phyloP scores from a whole-genome alignment of 306 rosid species.

The Quercus gilva region DNA sequence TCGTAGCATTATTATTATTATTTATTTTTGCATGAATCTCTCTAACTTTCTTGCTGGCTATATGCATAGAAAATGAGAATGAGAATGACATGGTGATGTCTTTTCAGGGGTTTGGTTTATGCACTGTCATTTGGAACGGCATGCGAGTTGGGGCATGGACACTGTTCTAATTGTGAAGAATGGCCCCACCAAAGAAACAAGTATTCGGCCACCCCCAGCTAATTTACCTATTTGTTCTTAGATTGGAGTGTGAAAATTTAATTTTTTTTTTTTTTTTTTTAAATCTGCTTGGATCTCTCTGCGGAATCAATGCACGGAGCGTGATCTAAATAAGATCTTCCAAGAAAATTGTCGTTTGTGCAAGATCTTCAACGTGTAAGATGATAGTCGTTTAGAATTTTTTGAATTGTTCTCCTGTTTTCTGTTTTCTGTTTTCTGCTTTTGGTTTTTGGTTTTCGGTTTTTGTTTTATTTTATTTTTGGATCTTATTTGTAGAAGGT shows the following conservation, averaged over 20 bases:
- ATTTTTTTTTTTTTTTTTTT: too few species aligned
- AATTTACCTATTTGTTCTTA: conserved; percentile 34
- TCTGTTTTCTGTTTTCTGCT: neutral
- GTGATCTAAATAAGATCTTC: neutral
- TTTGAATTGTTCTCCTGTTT: neutral
- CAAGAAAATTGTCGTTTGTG: neutral
- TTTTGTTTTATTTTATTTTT: neutral
- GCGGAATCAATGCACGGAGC: neutral
- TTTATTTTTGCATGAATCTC: neutral
- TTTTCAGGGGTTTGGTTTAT: conserved; percentile 44
- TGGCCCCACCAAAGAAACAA: conserved; percentile 26
- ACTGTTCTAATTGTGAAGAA: conserved; percentile 31
- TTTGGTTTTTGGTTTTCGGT: neutral
- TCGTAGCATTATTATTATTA: neutral
- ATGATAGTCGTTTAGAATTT: neutral
- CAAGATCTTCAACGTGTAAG: neutral
- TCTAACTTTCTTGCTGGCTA: neutral
- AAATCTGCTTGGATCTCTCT: neutral
- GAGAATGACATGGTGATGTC: neutral
- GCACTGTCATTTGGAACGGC: conserved; percentile 44
- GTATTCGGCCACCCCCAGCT: conserved; percentile 29
- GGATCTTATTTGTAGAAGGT: neutral
- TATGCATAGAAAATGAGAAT: neutral
- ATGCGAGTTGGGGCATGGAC: conserved; percentile 43
- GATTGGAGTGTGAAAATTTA: neutral